Evolutionary conservation across 345 rosid genomes (phyloP).

Genomic region (Erysimum cheiranthoides): DNA sequence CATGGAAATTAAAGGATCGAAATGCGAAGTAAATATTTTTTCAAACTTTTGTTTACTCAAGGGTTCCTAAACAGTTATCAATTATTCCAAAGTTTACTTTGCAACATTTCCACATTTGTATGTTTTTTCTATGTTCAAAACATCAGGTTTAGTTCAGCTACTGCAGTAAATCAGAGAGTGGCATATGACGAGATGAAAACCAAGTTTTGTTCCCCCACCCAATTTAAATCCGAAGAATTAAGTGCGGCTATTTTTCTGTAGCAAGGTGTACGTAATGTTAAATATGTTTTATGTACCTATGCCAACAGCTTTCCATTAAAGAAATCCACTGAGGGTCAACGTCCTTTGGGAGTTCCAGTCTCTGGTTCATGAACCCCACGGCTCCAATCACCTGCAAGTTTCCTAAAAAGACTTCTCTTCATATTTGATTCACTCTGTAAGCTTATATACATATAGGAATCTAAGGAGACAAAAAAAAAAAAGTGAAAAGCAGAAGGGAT

Average conservation of each 20-base stretch:
- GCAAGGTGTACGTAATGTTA: neutral
- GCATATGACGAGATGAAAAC: neutral
- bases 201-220: neutral
- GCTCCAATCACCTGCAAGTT: slow-evolving; percentile 92
- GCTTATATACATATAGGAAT: neutral
- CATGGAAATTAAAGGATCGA: neutral
- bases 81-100: slow-evolving; percentile 1
- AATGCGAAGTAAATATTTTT: neutral
- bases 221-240: neutral
- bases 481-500: slow-evolving; percentile 2
- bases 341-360: slow-evolving; percentile 80
- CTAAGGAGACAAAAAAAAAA: neutral
- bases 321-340: slow-evolving; percentile 86
- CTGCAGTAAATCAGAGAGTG: neutral
- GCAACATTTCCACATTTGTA: neutral
- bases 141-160: slow-evolving; percentile 9
- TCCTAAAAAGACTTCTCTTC: slow-evolving; percentile 44
- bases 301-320: slow-evolving; percentile 90
- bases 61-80: neutral
- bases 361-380: slow-evolving; percentile 93
- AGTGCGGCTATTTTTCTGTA: neutral
- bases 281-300: slow-evolving; percentile 57
- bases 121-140: neutral
- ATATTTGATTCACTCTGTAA: slow-evolving; percentile 26
- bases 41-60: neutral